A percentile compares a stretch with the other conserved stretches of the same genome.
These are phyloP conservation scores for Brettanomyces nanus DNA, from an alignment of 805 yeast genomes.

Conservation along the genomic window DNA sequence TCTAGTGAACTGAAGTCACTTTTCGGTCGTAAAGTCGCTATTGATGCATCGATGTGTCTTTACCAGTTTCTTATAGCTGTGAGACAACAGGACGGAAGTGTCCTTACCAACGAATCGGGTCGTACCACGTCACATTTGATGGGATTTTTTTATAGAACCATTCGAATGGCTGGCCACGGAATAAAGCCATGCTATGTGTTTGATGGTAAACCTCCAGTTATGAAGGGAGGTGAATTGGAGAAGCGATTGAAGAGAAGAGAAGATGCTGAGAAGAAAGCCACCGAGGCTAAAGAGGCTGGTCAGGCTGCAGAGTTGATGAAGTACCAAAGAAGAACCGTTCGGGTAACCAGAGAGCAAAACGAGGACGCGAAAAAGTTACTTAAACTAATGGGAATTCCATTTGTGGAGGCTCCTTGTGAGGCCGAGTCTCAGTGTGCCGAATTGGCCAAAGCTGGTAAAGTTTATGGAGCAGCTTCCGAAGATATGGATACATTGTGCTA, in stretches of 20 bases:
- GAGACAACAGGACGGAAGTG: slow-evolving; percentile 94
- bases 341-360: slow-evolving; percentile 83
- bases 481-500: slow-evolving; percentile 98
- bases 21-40: slow-evolving; percentile 95
- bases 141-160: slow-evolving; percentile 94
- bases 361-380: slow-evolving; percentile 85
- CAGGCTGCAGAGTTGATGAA: slow-evolving; percentile 67
- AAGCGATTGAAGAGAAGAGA: slow-evolving; percentile 76
- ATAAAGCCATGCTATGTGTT: slow-evolving; percentile 94
- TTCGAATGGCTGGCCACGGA: slow-evolving; percentile 85
- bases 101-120: slow-evolving; percentile 79
- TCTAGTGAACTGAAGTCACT: slow-evolving; percentile 75
- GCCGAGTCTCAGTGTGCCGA: slow-evolving; percentile 99
- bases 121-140: slow-evolving; percentile 89
- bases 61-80: slow-evolving; percentile 96
- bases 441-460: slow-evolving; percentile 81
- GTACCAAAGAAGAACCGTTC: slow-evolving; percentile 80
- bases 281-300: slow-evolving; percentile 71
- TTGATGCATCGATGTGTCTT: slow-evolving; percentile 93
- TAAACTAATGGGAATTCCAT: slow-evolving; percentile 91
- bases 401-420: slow-evolving; percentile 90
- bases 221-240: slow-evolving; percentile 88
- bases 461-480: slow-evolving; percentile 95
- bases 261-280: slow-evolving; percentile 72
- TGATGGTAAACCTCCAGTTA: slow-evolving; percentile 95